phyloP scores from a whole-genome alignment of 164 flowering plant species.

The Vitis riparia region DNA sequence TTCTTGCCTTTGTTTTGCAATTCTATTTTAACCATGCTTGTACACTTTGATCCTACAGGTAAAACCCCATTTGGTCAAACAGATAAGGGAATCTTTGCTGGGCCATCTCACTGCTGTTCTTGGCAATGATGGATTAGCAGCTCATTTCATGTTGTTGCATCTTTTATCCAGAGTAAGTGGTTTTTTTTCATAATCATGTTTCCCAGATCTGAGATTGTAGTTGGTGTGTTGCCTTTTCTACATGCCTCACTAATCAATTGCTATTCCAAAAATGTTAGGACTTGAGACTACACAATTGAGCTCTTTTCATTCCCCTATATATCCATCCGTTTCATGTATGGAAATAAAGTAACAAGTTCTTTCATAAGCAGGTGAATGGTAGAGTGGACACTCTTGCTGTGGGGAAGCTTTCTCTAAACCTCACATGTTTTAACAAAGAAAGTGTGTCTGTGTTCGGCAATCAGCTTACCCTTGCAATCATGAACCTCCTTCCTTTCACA shows the following conservation, averaged over 20 bases:
- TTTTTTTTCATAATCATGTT: constrained; percentile 1
- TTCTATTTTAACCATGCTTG: not conserved
- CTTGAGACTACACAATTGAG: no score
- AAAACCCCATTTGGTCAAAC: constrained; percentile 45
- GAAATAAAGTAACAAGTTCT: not conserved
- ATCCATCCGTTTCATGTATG: not conserved
- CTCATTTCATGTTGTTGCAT: constrained; percentile 84
- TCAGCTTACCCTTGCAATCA: constrained; percentile 42
- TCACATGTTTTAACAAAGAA: constrained; percentile 67
- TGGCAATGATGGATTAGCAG: constrained; percentile 84
- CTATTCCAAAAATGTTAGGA: no score
- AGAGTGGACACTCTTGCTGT: constrained; percentile 70
- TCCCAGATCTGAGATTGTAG: not conserved
- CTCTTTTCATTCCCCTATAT: no score
- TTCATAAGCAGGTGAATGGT: constrained; percentile 66
- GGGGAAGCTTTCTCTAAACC: constrained; percentile 91
- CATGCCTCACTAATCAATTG: no score
- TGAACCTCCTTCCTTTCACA: constrained; percentile 71
- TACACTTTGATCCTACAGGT: constrained; percentile 40
- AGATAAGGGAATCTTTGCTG: constrained; percentile 61
- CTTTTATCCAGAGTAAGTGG: constrained; percentile 71
- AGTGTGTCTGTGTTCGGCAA: constrained; percentile 59
- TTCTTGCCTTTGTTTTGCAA: not conserved
- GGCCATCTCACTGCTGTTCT: constrained; percentile 69
- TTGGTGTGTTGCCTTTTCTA: no score